Evolutionary conservation across 768 basidiomycete genomes (phyloP), one percentile per base, ranked within the genome.

Genomic region (Kwoniella newhampshirensis): DNA sequence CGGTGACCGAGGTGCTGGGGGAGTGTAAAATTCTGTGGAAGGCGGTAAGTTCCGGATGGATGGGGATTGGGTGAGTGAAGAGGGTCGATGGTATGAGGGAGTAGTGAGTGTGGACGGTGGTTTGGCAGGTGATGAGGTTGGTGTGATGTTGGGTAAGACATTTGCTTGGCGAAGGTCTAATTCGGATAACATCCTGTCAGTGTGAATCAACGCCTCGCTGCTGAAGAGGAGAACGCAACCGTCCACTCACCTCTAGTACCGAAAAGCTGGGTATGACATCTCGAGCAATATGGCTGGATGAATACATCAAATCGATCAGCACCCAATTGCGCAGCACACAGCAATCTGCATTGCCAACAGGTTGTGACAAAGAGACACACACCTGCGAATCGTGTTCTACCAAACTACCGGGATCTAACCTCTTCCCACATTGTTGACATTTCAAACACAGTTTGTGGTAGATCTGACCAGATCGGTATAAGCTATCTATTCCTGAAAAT

Each of bases 361-460:
- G n/a, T n/a, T n/a, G n/a, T n/a, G n/a, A n/a, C n/a, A n/a, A n/a
- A n/a, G n/a, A n/a, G n/a, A 6, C 43, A 45, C 59, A 39, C 39
- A 71, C 69, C 57, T 58, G 30, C 9, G 39, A 30, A 59, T 75
- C 73, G 60, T 75, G 73, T 46, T 75, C 66, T 2, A 75, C 71
- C 15, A 72, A 43, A 8, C 60, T 54, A 4, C 71, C 71, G 3
- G 71, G 62, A 57, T 75, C 73, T 8, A 75, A 55, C 46, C 73
- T 46, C 55, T 75, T 75, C 27, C 53, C 58, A 55, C 73, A 75
- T 25, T 64, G 60, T n/a, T 45, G 49, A 45, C 73, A 75, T 47
- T 72, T 70, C 46, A 75, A 49, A 41, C 73, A 75, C n/a, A 59
- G 30, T 48, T 75, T 75, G 51, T 75, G 73, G 25, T 75, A 75